phyloP scores from a whole-genome alignment of 768 basidiomycete genomes.

The Dioszegia aurantiaca region DNA sequence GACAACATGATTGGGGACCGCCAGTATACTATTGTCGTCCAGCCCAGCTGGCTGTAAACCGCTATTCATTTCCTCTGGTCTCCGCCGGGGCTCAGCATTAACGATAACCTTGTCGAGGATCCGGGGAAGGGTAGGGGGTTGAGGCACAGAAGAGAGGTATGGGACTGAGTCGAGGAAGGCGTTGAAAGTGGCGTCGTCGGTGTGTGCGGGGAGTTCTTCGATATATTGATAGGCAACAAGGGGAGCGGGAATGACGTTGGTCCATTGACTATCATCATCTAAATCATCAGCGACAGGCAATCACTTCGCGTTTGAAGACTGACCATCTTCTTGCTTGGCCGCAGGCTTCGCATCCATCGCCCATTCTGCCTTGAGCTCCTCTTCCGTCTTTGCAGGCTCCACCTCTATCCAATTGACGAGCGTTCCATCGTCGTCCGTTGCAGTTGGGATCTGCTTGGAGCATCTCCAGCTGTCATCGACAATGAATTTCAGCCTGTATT shows the following conservation, averaged over 20 bases:
- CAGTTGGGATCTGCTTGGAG: conserved; percentile 64
- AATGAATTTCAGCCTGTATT: conserved; percentile 90
- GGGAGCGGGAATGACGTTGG: conserved; percentile 70
- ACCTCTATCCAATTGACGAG: conserved; percentile 91
- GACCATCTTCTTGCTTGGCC: conserved; percentile 34
- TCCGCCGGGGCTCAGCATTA: conserved; percentile 57
- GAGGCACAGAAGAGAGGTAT: conserved; percentile 73
- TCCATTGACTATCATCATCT: conserved; percentile 63
- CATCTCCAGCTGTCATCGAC: conserved; percentile 83
- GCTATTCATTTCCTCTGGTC: conserved; percentile 19
- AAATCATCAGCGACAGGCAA: conserved; percentile 31
- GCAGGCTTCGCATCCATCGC: conserved; percentile 38
- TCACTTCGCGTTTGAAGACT: conserved; percentile 27
- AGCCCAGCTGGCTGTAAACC: conserved; percentile 32
- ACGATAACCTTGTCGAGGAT: conserved; percentile 93
- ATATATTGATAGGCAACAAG: conserved; percentile 75
- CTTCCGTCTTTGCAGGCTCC: conserved; percentile 48
- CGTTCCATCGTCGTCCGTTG: conserved; percentile 83
- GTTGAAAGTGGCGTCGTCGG: conserved; percentile 14
- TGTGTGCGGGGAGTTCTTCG: conserved; percentile 63
- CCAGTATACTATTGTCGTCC: conserved; percentile 85
- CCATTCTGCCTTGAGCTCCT: conserved; percentile 44
- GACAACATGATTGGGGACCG: conserved; percentile 90
- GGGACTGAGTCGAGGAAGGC: conserved; percentile 53
- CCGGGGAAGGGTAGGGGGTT: conserved; percentile 80